Conservation (phyloP, 2,329 filamentous ascomycete species). For the Xylogone sp. region DNA sequence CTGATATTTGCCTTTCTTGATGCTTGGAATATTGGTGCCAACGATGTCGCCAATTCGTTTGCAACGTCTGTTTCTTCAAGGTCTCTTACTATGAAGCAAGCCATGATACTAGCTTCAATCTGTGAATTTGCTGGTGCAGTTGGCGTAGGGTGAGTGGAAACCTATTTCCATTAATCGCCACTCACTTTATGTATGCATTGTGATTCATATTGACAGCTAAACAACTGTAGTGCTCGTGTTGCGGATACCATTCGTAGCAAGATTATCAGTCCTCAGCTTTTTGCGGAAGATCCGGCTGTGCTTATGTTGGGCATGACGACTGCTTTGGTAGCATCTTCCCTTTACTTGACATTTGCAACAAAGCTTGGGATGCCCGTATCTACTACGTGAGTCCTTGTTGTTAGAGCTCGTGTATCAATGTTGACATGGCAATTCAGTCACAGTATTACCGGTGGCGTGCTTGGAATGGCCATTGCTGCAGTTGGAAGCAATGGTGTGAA, state of each 20-base stretch:
- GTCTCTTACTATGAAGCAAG: slow-evolving; percentile 58
- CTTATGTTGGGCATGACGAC: slow-evolving; percentile 58
- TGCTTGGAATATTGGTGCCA: slow-evolving; percentile 9
- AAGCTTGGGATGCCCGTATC: slow-evolving; percentile 53
- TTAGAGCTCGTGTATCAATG: slow-evolving; percentile 1
- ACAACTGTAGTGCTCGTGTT: slow-evolving; percentile 39
- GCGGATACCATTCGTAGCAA: slow-evolving; percentile 60
- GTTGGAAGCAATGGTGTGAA: slow-evolving; percentile 39
- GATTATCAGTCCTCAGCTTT: slow-evolving; percentile 47
- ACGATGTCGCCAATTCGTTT: slow-evolving; percentile 74
- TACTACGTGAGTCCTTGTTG: slow-evolving; percentile 37
- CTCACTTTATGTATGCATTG: neutral
- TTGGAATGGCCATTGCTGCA: slow-evolving; percentile 55
- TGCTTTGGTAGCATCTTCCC: slow-evolving; percentile 48
- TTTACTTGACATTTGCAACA: slow-evolving; percentile 55
- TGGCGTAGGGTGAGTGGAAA: slow-evolving; percentile 43
- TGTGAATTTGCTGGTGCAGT: slow-evolving; percentile 62
- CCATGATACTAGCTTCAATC: slow-evolving; percentile 52
- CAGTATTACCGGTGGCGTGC: slow-evolving; percentile 52
- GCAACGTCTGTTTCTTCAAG: slow-evolving; percentile 69
- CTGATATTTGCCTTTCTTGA: neutral
- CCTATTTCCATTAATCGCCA: neutral
- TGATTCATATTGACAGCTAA: neutral
- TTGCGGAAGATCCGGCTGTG: slow-evolving; percentile 42
- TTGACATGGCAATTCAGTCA: slow-evolving; percentile 27